phyloP scores from a whole-genome alignment of 495 filamentous ascomycete genomes.

The Massariosphaeria phaeospora region DNA sequence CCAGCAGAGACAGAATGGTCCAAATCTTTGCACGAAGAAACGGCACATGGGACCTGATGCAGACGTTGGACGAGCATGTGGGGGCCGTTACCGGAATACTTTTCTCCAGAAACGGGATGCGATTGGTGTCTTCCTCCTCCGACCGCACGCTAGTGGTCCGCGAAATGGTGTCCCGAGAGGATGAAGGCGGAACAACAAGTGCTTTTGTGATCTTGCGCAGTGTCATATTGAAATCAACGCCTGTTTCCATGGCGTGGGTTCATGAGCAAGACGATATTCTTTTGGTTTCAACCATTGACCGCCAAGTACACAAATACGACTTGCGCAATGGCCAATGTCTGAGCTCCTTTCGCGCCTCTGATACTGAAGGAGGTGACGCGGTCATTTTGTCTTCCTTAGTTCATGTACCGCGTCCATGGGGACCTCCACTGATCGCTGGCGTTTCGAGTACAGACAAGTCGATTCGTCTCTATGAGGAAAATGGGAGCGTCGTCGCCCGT shows the following conservation, averaged over 20 bases:
- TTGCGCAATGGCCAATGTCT: conserved; percentile 64
- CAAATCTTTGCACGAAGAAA: conserved; percentile 70
- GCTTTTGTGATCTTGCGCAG: conserved; percentile 71
- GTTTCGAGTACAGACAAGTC: conserved; percentile 93
- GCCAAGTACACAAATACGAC: conserved; percentile 72
- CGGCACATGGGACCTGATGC: conserved; percentile 55
- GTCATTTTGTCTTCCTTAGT: conserved; percentile 76
- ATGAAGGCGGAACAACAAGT: conserved; percentile 58
- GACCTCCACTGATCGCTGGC: conserved; percentile 62
- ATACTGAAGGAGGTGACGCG: conserved; percentile 70
- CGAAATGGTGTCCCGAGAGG: conserved; percentile 64
- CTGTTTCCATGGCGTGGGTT: conserved; percentile 69
- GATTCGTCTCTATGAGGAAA: conserved; percentile 79
- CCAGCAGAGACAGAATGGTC: conserved; percentile 80
- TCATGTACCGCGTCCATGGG: conserved; percentile 35
- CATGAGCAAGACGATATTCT: conserved; percentile 55
- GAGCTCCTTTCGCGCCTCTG: conserved; percentile 72
- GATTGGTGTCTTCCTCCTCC: conserved; percentile 76
- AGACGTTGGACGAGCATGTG: conserved; percentile 75
- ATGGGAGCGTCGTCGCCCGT: conserved; percentile 69
- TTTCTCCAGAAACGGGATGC: conserved; percentile 60
- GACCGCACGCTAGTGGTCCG: conserved; percentile 81
- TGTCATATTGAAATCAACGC: conserved; percentile 78
- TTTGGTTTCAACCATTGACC: conserved; percentile 75
- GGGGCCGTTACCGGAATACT: conserved; percentile 61